Conservation (phyloP, 257 asterid genomes). For the Ilex aquifolium region DNA sequence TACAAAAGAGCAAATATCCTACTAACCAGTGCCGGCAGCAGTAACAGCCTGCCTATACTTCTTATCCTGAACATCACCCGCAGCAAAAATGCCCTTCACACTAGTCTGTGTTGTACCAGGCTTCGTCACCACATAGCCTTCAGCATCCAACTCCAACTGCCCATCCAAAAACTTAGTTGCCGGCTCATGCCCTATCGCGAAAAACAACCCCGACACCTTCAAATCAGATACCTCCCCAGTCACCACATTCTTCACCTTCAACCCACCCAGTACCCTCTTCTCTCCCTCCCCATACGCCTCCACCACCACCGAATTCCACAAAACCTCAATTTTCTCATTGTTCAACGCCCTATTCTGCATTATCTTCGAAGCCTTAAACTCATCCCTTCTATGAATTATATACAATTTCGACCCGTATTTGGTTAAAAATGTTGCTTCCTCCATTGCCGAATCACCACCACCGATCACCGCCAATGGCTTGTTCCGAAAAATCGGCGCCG, state of each 20-base stretch:
- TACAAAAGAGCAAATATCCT: no score
- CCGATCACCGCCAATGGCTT: slow-evolving; percentile 89
- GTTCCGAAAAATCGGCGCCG: slow-evolving; percentile 82
- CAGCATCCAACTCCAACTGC: slow-evolving; percentile 77
- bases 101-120: slow-evolving; percentile 83
- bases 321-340: slow-evolving; percentile 65
- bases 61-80: slow-evolving; percentile 99
- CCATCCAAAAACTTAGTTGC: slow-evolving; percentile 85
- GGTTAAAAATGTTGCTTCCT: slow-evolving; percentile 81
- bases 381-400: slow-evolving; percentile 72
- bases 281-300: slow-evolving; percentile 76
- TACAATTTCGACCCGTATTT: slow-evolving; percentile 93
- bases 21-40: slow-evolving; percentile 82
- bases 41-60: slow-evolving; percentile 94
- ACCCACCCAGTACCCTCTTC: slow-evolving; percentile 42
- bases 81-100: slow-evolving; percentile 87
- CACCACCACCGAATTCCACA: slow-evolving; percentile 65
- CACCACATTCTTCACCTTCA: slow-evolving; percentile 68
- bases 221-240: slow-evolving; percentile 57
- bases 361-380: slow-evolving; percentile 87
- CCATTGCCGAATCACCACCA: slow-evolving; percentile 99
- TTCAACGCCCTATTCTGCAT: slow-evolving; percentile 70
- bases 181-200: slow-evolving; percentile 93
- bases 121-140: slow-evolving; percentile 72
- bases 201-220: slow-evolving; percentile 72